Evolutionary conservation across 129 eudicot genomes (phyloP), one percentile per base, ranked within the genome.

Genomic region (Chrysanthemum makinoi): DNA sequence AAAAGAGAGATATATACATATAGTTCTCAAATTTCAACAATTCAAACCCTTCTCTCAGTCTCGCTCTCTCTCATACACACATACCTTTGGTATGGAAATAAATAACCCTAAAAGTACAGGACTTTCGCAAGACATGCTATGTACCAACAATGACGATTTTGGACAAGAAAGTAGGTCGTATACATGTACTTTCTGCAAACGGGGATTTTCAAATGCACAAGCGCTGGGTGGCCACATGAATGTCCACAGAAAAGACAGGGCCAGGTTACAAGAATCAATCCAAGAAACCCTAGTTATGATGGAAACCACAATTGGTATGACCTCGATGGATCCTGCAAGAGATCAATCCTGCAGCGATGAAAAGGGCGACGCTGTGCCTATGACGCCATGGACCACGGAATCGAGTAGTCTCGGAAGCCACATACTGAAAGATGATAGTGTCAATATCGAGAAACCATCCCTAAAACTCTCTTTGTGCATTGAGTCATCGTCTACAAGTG

Each of bases 211-310:
- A 8, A 86, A 83, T 57, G 92, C 92, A 33, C 92, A 86, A 12
- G 92, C 92, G 0, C 66, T 86, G 8, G 91, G 91, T 30, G 91
- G 91, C 18, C 91, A 86, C 75, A 86, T 86, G 91, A 86, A 86
- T 54, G 79, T 86, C 54, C 88, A 86, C 62, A 75, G 92, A 75
- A 86, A 72, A 75, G 92, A 86, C 69, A 69, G 88, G 30, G 92
- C 92, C 0, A 79, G 73, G 64, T 81, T 87, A 52, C 84, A 70
- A 73, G 92, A 81, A 71, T 75, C 83, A 19, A 59, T 72, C 49
- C 64, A 68, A 14, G 88, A 80, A 20, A 55, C 69, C 65, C 72
- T 61, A 24, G 11, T 64, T 49, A 55, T 71, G 0, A 56, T 22
- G 20, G 78, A 78, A 43, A 49, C 43, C 12, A 16, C 73, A 60